phyloP scores from a whole-genome alignment of 768 basidiomycete genomes.

The Macrolepiota albuminosa region DNA sequence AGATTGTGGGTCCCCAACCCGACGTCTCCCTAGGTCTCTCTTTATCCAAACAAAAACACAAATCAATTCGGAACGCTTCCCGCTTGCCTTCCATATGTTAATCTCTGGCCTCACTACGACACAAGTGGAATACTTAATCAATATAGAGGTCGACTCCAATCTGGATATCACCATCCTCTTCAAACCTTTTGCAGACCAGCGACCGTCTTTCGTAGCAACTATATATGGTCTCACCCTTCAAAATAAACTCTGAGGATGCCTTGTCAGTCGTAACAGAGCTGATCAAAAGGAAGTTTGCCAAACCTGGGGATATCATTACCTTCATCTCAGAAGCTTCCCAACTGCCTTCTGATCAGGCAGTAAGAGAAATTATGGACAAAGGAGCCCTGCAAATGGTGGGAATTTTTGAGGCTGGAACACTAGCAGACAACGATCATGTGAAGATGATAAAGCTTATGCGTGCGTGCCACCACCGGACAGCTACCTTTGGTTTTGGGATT shows the following conservation, averaged over 20 bases:
- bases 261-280: not conserved
- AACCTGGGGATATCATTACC: not conserved
- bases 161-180: not conserved
- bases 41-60: too few relatives aligned
- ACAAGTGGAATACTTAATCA: too few relatives aligned
- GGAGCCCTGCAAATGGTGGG: not conserved
- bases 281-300: not conserved
- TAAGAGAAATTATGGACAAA: too few relatives aligned
- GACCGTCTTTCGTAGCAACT: not conserved
- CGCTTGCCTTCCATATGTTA: too few relatives aligned
- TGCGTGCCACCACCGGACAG: not conserved
- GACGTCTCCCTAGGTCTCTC: too few relatives aligned
- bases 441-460: not conserved
- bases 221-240: not conserved
- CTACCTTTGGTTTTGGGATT: not conserved
- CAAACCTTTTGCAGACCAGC: not conserved
- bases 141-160: too few relatives aligned
- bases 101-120: too few relatives aligned
- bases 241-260: not conserved
- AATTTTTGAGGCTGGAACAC: not conserved
- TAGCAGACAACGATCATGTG: not conserved
- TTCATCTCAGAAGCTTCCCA: too few relatives aligned
- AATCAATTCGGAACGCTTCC: too few relatives aligned
- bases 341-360: too few relatives aligned
- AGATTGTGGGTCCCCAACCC: too few relatives aligned